A percentile compares a stretch with the other conserved stretches of the same genome.
Conservation (phyloP, 139 green algal genomes). For the Choricystis sp. region DNA sequence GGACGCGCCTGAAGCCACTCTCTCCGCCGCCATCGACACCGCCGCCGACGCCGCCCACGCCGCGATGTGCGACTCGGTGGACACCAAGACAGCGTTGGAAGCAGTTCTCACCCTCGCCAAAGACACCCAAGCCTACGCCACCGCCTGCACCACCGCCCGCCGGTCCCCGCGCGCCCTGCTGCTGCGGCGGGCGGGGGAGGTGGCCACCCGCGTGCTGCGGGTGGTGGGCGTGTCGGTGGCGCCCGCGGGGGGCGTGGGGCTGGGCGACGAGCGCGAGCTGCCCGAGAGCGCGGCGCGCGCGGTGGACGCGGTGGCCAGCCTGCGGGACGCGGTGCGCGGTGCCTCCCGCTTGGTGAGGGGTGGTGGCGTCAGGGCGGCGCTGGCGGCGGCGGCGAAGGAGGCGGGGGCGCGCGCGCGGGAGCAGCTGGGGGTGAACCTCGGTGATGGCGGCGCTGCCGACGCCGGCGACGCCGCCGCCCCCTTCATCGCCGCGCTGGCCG, state of each 20-base stretch:
- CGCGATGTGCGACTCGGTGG: slow-evolving; percentile 77
- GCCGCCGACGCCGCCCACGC: slow-evolving; percentile 46
- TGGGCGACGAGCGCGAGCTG: slow-evolving; percentile 10
- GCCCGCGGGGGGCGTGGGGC: slow-evolving; percentile 28
- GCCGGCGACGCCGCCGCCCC: background rate
- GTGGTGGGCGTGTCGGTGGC: slow-evolving; percentile 57
- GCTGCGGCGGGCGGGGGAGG: slow-evolving; percentile 46
- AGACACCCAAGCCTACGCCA: slow-evolving; percentile 69
- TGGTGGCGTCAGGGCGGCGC: background rate
- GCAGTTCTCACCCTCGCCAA: slow-evolving; percentile 61
- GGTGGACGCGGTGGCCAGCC: slow-evolving; percentile 60
- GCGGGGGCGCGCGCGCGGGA: slow-evolving; percentile 13
- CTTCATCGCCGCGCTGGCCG: background rate
- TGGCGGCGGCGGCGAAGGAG: slow-evolving; percentile 13
- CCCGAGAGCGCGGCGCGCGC: slow-evolving; percentile 5
- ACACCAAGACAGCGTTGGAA: slow-evolving; percentile 71
- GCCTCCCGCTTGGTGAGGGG: background rate
- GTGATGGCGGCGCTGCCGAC: slow-evolving; percentile 1
- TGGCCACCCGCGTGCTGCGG: slow-evolving; percentile 62
- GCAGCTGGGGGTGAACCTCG: slow-evolving; percentile 2
- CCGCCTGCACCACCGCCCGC: slow-evolving; percentile 13
- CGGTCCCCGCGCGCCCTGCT: slow-evolving; percentile 45
- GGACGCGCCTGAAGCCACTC: slow-evolving; percentile 38
- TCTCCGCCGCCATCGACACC: slow-evolving; percentile 19
- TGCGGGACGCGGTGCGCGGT: slow-evolving; percentile 54